A percentile compares a stretch with the other conserved stretches of the same genome.
phyloP scores from a whole-genome alignment of 2,329 filamentous ascomycete genomes.

The Massarina eburnea region DNA sequence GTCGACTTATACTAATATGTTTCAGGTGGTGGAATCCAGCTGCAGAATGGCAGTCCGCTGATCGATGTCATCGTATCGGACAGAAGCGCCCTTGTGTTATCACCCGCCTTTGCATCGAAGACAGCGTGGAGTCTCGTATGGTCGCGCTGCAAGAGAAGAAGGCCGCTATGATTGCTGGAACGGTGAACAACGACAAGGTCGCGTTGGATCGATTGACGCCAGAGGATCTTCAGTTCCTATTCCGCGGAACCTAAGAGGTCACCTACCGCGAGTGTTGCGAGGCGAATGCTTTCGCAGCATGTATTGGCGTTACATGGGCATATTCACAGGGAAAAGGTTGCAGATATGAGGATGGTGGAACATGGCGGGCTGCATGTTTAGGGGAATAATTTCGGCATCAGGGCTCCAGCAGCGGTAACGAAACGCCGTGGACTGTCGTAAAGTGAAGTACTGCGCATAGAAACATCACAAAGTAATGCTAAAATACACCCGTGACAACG shows the following conservation, averaged over 20 bases:
- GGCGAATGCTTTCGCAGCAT: background rate
- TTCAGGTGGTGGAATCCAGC: conserved; percentile 97
- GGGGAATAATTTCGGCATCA: no score
- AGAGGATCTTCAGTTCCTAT: conserved; percentile 94
- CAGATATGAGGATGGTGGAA: background rate
- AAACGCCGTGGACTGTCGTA: no score
- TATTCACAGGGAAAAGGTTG: background rate
- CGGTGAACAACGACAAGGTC: conserved; percentile 88
- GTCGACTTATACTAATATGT: conserved; percentile 23
- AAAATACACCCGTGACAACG: no score
- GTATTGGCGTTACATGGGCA: no score
- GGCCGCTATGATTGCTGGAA: conserved; percentile 95
- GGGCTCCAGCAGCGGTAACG: no score
- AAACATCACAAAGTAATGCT: no score
- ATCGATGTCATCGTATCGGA: conserved; percentile 83
- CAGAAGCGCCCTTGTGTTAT: conserved; percentile 93
- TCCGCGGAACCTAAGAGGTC: conserved; percentile 65
- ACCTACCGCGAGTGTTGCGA: background rate
- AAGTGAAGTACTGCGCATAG: no score
- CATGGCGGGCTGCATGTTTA: background rate
- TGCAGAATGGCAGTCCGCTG: conserved; percentile 98
- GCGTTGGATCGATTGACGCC: conserved; percentile 89
- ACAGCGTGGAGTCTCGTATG: conserved; percentile 95
- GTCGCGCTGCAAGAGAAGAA: conserved; percentile 98
- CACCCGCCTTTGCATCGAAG: conserved; percentile 92